Evolutionary conservation across 352 stramenopile genomes (phyloP).

Genomic region (Phytopythium boreale): DNA sequence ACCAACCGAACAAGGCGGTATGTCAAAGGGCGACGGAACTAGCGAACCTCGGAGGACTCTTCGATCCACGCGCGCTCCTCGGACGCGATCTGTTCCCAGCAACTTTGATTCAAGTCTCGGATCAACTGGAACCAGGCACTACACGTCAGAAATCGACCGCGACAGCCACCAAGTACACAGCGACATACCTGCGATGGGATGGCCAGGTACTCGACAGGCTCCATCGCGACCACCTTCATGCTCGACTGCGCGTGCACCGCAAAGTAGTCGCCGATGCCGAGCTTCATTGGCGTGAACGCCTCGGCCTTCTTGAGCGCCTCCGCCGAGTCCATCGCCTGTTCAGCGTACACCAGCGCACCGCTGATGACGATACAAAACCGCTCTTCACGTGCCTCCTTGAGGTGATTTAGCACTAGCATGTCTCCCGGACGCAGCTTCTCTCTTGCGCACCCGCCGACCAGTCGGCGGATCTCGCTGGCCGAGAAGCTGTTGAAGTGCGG

Average conservation of each 20-base stretch:
- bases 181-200: constrained; percentile 43
- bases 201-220: constrained; percentile 56
- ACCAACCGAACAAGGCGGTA: neutral
- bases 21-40: too few species aligned
- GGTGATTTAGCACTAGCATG: constrained; percentile 27
- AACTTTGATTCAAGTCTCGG: constrained; percentile 22
- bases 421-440: constrained; percentile 51
- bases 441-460: constrained; percentile 43
- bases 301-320: constrained; percentile 46
- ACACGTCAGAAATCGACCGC: constrained; percentile 7
- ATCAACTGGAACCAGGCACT: constrained; percentile 22
- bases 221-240: constrained; percentile 68
- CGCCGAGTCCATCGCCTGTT: constrained; percentile 29
- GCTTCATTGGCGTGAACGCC: constrained; percentile 49
- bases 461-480: constrained; percentile 42
- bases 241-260: constrained; percentile 30
- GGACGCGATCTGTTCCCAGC: constrained; percentile 31
- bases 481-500: constrained; percentile 74
- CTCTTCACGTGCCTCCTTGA: constrained; percentile 20
- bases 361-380: constrained; percentile 68
- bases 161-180: neutral
- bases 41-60: constrained; percentile 40
- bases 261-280: constrained; percentile 75
- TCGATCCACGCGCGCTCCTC: constrained; percentile 33
- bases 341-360: constrained; percentile 43